Evolutionary conservation across 2,329 filamentous ascomycete species (phyloP), one percentile per base, ranked within the genome.

Genomic region (Aspergillus ustus): DNA sequence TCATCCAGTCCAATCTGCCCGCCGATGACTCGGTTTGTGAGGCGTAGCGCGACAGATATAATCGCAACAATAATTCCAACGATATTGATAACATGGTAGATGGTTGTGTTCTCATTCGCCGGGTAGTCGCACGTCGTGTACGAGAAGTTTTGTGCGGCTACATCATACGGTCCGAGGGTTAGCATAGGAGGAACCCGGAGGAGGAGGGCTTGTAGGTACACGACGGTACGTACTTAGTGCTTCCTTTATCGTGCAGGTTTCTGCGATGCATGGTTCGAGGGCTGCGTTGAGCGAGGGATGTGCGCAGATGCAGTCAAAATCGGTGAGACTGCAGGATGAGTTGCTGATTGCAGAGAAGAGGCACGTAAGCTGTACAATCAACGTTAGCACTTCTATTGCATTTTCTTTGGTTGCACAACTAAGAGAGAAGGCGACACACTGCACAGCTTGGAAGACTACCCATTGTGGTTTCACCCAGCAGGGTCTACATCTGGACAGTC

Each of bases 51-150:
- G 11, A 59, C 56, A 2, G 37, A 60, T 3, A 60, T 4, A n/a
- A 60, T 60, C 8, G 57, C 57, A 17, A 54, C 40, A 7, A 44
- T 13, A 3, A 60, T 43, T 0, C 49, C 49, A 1, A 55, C 51
- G n/a, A 46, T 45, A 25, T 52, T 60, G 7, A 60, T 25, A 5
- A 56, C 19, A 15, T 46, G 17, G 46, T 25, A 51, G 31, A 50
- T 7, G n/a, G 17, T 25, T 4, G 44, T 52, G 25, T 60, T 48
- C 45, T 59, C 49, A 17, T 19, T 22, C 4, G 49, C 29, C 4
- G 56, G 51, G n/a, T 60, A 59, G 2, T 52, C 17, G 52, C 57
- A 60, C 11, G 40, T 54, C 19, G 57, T 43, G 29, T 55, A 53
- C 2, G 51, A 54, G 22, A 34, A 46, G 15, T 60, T 60, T 17